A percentile compares a stretch with the other conserved stretches of the same genome.
phyloP scores from a whole-genome alignment of 2,329 filamentous ascomycete genomes.

The Colletotrichum gloeosporioides region DNA sequence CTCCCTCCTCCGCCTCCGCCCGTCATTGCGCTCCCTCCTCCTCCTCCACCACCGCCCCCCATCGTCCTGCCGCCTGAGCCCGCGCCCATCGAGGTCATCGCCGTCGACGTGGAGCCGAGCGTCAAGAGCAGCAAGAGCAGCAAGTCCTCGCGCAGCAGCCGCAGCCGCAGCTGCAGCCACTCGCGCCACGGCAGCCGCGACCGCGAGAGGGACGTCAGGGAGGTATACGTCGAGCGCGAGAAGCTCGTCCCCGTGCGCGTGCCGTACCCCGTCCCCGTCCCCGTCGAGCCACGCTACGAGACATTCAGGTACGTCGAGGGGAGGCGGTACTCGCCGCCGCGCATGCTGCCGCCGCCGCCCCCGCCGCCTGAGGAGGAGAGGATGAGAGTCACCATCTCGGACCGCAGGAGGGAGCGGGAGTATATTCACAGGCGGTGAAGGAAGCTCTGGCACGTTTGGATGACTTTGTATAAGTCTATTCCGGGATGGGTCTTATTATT shows the following conservation, averaged over 20 bases:
- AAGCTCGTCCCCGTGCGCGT: conserved; percentile 47
- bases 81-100: conserved; percentile 28
- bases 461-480: neutral
- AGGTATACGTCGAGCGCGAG: conserved; percentile 60
- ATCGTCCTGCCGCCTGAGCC: conserved; percentile 26
- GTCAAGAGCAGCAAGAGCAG: conserved; percentile 23
- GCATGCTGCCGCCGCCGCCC: conserved; percentile 30
- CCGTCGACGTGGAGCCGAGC: conserved; percentile 30
- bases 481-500: neutral
- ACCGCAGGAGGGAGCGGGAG: conserved; percentile 35
- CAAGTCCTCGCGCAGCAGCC: conserved; percentile 27
- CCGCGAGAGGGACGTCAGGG: conserved; percentile 25
- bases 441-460: neutral
- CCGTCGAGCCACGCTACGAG: conserved; percentile 44
- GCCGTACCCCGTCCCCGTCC: conserved; percentile 44
- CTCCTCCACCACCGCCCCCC: conserved; percentile 23
- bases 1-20: conserved; percentile 20
- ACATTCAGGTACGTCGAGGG: conserved; percentile 60
- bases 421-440: conserved; percentile 26
- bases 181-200: conserved; percentile 25
- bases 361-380: conserved; percentile 36
- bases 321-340: conserved; percentile 40
- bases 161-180: conserved; percentile 31
- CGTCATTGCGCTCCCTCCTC: neutral
- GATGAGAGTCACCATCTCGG: conserved; percentile 37